These are phyloP conservation scores for Amanita phalloides DNA, from an alignment of 768 basidiomycete species.

Conservation along the genomic window DNA sequence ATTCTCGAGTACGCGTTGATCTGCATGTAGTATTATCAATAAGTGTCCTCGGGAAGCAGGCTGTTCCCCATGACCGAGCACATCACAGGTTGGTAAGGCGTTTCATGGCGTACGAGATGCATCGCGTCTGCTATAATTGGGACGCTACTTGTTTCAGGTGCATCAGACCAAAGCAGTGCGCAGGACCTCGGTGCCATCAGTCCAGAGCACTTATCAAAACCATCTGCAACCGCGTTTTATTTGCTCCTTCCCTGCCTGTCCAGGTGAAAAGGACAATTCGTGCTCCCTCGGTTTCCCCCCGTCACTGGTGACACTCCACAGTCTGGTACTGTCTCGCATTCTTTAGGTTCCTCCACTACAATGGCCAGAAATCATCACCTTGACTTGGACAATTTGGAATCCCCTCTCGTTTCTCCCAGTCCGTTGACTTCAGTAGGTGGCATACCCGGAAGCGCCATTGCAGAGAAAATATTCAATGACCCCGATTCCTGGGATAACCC, in stretches of 20 bases:
- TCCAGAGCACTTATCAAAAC: too few relatives aligned
- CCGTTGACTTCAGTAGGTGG: conserved; percentile 18
- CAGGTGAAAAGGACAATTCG: neutral
- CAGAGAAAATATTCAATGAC: conserved; percentile 32
- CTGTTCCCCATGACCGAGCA: too few relatives aligned
- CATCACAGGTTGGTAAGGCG: too few relatives aligned
- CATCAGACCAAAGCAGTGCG: too few relatives aligned
- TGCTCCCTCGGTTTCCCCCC: neutral
- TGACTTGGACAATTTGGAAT: conserved; percentile 29
- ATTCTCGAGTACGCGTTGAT: conserved; percentile 24
- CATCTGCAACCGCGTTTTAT: too few relatives aligned
- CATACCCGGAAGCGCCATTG: conserved; percentile 27
- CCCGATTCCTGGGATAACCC: conserved; percentile 29
- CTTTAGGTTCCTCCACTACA: neutral
- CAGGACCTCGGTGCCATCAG: too few relatives aligned
- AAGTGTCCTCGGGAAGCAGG: too few relatives aligned
- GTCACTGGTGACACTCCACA: conserved; percentile 6
- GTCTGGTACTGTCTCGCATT: conserved; percentile 5
- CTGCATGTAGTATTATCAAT: too few relatives aligned
- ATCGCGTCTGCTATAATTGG: too few relatives aligned
- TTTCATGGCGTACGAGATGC: too few relatives aligned
- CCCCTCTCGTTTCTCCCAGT: conserved; percentile 22
- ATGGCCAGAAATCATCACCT: conserved; percentile 15
- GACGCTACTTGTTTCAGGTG: too few relatives aligned
- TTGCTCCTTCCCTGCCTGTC: too few relatives aligned